Evolutionary conservation across 1,284 basidiomycete species (phyloP).

Genomic region (Ceratobasidium sp.): DNA sequence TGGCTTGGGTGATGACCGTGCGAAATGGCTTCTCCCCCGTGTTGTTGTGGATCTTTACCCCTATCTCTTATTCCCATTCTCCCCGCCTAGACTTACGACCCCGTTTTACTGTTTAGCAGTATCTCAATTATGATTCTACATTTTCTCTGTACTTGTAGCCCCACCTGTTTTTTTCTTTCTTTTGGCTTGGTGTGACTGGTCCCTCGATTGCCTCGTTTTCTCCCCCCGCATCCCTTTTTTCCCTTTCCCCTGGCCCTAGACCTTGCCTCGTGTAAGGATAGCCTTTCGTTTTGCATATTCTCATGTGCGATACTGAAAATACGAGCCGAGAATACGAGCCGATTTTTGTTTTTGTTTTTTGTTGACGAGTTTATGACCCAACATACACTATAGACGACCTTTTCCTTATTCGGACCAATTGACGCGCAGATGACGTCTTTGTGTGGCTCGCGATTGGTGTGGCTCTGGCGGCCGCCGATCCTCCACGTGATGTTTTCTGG

Average conservation of each 20-base stretch:
- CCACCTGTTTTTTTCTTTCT: neutral
- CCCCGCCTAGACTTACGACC: neutral
- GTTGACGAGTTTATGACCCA: neutral
- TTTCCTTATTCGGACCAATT: no score
- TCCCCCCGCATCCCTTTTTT: neutral
- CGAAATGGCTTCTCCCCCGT: neutral
- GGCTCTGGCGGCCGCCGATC: no score
- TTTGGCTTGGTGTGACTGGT: neutral
- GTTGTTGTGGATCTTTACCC: neutral
- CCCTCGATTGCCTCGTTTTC: neutral
- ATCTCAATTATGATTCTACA: neutral
- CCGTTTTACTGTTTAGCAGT: neutral
- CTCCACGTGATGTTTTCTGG: no score
- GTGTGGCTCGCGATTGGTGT: no score
- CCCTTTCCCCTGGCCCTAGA: neutral
- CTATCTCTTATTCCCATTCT: neutral
- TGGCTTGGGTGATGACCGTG: neutral
- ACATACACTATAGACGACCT: no score
- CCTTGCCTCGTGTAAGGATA: neutral
- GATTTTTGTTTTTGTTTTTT: neutral
- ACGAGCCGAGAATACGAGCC: slow-evolving; percentile 1
- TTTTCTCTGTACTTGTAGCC: neutral
- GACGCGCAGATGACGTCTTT: no score
- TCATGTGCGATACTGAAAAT: slow-evolving; percentile 15
- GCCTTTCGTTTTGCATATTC: neutral